phyloP scores from a whole-genome alignment of 768 basidiomycete species.

The Boletus pseudopeckii region DNA sequence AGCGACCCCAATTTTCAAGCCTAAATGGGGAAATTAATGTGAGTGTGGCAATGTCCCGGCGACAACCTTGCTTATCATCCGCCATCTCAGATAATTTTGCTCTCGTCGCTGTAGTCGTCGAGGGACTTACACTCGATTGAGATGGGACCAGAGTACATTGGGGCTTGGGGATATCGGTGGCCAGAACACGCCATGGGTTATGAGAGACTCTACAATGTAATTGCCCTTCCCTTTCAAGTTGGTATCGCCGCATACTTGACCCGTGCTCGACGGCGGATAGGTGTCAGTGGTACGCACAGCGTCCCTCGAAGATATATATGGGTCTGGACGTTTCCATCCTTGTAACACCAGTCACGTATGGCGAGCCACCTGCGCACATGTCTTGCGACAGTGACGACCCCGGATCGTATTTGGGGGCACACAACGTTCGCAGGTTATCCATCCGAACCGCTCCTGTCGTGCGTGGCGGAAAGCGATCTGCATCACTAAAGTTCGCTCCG shows the following conservation, averaged over 20 bases:
- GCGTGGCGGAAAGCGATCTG: background rate
- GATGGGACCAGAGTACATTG: background rate
- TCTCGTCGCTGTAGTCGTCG: background rate
- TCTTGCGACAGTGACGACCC: background rate
- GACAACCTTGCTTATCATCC: background rate
- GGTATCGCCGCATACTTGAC: background rate
- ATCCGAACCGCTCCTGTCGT: constrained; percentile 19
- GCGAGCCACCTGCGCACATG: constrained; percentile 11
- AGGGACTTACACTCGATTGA: background rate
- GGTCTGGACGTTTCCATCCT: background rate
- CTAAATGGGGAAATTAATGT: background rate
- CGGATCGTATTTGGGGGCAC: constrained; percentile 3
- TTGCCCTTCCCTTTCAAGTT: background rate
- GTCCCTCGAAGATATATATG: background rate
- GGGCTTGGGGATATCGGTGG: background rate
- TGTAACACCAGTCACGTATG: background rate
- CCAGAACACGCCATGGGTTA: background rate
- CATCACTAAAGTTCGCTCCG: background rate
- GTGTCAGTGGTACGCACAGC: background rate
- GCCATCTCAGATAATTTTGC: background rate
- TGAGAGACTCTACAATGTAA: background rate
- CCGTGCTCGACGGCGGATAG: background rate
- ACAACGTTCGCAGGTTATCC: constrained; percentile 10
- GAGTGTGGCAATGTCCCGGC: background rate
- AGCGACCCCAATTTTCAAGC: background rate